Evolutionary conservation across 345 rosid genomes (phyloP).

Genomic region (Kernera saxatilis): DNA sequence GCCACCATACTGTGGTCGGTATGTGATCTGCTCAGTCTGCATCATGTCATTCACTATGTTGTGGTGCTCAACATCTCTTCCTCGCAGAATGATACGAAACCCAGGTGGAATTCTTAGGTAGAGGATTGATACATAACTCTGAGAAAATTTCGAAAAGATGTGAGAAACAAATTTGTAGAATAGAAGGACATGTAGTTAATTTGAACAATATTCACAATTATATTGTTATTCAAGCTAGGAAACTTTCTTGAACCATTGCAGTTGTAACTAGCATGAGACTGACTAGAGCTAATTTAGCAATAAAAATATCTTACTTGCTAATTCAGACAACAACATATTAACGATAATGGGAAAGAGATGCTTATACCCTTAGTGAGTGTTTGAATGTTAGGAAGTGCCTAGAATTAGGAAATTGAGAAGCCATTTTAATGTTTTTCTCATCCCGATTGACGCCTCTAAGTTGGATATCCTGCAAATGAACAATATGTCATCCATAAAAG

Average conservation of each 20-base stretch:
- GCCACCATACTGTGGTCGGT: slow-evolving; percentile 63
- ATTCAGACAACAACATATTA: not conserved
- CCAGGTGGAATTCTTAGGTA: slow-evolving; percentile 81
- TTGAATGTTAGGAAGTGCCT: slow-evolving; percentile 77
- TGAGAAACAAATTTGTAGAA: not conserved
- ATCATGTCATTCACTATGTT: slow-evolving; percentile 97
- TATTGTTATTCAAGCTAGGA: not conserved
- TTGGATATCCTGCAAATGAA: slow-evolving; percentile 76
- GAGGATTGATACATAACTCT: slow-evolving; percentile 94
- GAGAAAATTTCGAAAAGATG: slow-evolving; percentile 10
- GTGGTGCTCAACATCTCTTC: slow-evolving; percentile 88
- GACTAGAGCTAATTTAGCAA: not conserved
- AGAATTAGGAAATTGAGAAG: slow-evolving; percentile 66
- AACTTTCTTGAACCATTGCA: not conserved
- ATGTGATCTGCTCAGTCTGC: slow-evolving; percentile 68
- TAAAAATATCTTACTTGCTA: not conserved
- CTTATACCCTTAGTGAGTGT: slow-evolving; percentile 83
- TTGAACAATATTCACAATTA: not conserved
- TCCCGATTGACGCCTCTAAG: slow-evolving; percentile 95
- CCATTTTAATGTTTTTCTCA: slow-evolving; percentile 90
- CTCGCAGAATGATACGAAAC: slow-evolving; percentile 87
- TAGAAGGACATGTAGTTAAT: not conserved
- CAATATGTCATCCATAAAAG: not conserved
- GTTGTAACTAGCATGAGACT: not conserved
- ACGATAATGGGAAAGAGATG: slow-evolving; percentile 6